Conservation (phyloP, 1,139 yeast genomes). For the Geotrichum fermentans region DNA sequence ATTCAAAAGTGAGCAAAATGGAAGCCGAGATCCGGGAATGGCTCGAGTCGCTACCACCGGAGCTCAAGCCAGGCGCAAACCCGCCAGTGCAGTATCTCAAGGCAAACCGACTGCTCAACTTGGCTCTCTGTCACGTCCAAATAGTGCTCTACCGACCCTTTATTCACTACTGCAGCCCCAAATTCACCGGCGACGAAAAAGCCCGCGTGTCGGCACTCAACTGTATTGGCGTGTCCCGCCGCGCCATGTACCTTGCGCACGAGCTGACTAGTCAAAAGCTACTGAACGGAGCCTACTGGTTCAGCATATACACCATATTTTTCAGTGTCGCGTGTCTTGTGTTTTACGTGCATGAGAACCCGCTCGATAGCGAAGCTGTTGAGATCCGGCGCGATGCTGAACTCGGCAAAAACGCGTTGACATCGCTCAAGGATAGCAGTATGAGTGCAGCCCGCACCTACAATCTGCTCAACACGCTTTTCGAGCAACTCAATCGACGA, state of each 20-base stretch:
- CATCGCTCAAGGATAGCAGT: slow-evolving; percentile 65
- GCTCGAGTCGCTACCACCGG: slow-evolving; percentile 68
- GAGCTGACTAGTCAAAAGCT: slow-evolving; percentile 72
- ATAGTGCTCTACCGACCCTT: slow-evolving; percentile 85
- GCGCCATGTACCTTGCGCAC: slow-evolving; percentile 77
- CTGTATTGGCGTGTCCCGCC: slow-evolving; percentile 79
- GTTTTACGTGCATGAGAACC: slow-evolving; percentile 75
- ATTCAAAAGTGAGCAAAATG: slow-evolving; percentile 62
- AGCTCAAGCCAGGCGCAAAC: slow-evolving; percentile 60
- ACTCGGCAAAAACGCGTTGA: slow-evolving; percentile 69
- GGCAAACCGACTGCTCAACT: slow-evolving; percentile 71
- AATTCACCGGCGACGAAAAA: slow-evolving; percentile 44
- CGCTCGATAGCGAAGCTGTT: slow-evolving; percentile 46
- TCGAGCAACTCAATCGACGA: slow-evolving; percentile 55
- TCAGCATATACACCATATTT: slow-evolving; percentile 85
- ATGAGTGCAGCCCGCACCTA: slow-evolving; percentile 77
- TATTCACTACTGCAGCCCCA: slow-evolving; percentile 67
- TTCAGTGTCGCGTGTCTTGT: slow-evolving; percentile 85
- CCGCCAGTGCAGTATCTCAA: slow-evolving; percentile 66
- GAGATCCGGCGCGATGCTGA: slow-evolving; percentile 71
- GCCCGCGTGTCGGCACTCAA: slow-evolving; percentile 71
- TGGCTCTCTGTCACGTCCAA: slow-evolving; percentile 78
- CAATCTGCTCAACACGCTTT: slow-evolving; percentile 69
- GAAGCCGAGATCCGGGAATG: slow-evolving; percentile 72
- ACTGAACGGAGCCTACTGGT: slow-evolving; percentile 88